Percentiles rank a stretch among this genome's conserved stretches.
Evolutionary conservation across 192 early-diverging fungal genomes (phyloP).

Genomic region (Mycoemilia scoparia): DNA sequence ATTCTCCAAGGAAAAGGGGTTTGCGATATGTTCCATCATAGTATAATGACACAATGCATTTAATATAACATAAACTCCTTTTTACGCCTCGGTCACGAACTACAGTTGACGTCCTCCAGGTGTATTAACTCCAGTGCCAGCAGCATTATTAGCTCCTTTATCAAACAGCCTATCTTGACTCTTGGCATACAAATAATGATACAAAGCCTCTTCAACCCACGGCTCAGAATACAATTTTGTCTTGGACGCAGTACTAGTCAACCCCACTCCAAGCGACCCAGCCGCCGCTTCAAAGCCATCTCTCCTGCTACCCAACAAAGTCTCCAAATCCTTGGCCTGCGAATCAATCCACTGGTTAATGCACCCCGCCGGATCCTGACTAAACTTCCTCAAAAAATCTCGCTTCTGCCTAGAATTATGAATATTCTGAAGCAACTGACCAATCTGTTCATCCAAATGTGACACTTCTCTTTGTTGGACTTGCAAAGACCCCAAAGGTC

Average conservation of each 20-base stretch:
- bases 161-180: slow-evolving; percentile 25
- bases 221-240: slow-evolving; percentile 23
- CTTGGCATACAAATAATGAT: slow-evolving; percentile 72
- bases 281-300: slow-evolving; percentile 25
- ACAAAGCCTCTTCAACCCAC: slow-evolving; percentile 77
- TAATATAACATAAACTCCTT: no score
- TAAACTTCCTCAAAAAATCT: slow-evolving; percentile 79
- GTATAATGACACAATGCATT: no score
- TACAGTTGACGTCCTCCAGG: no score
- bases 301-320: slow-evolving; percentile 27
- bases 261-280: slow-evolving; percentile 18
- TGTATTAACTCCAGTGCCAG: no score
- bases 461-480: slow-evolving; percentile 33
- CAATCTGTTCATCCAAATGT: slow-evolving; percentile 34
- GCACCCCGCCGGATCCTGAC: slow-evolving; percentile 71
- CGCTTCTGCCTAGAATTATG: slow-evolving; percentile 79
- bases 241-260: slow-evolving; percentile 9
- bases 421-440: slow-evolving; percentile 62
- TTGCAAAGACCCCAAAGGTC: slow-evolving; percentile 28
- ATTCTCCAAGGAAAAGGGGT: no score
- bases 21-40: no score
- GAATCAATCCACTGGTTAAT: slow-evolving; percentile 83
- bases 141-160: no score
- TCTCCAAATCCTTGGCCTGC: slow-evolving; percentile 85
- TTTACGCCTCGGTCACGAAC: no score